phyloP scores from a whole-genome alignment of 257 asterid genomes.

The Jacaranda mimosifolia region DNA sequence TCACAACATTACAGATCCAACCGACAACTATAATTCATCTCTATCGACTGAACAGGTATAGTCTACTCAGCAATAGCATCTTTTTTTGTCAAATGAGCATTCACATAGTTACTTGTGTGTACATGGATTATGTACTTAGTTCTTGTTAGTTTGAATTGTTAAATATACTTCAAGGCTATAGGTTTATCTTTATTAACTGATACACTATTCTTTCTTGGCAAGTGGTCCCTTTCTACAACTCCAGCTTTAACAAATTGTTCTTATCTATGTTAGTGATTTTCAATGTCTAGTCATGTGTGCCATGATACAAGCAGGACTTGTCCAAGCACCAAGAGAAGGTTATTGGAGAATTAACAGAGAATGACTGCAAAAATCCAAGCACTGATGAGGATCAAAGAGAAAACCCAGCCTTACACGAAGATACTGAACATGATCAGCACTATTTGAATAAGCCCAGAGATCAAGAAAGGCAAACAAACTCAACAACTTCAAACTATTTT shows the following conservation, averaged over 20 bases:
- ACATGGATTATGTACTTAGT: neutral
- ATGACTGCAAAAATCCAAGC: constrained; percentile 10
- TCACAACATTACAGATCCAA: neutral
- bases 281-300: neutral
- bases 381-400: constrained; percentile 23
- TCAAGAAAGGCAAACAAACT: too few relatives aligned
- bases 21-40: constrained; percentile 5
- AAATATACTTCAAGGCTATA: neutral
- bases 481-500: too few relatives aligned
- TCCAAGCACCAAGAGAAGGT: constrained; percentile 27
- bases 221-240: neutral
- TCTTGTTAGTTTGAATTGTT: neutral
- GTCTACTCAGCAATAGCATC: neutral
- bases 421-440: constrained; percentile 8
- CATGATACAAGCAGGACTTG: constrained; percentile 25
- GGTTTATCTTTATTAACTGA: neutral
- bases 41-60: constrained; percentile 18
- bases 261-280: neutral
- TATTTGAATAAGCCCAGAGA: neutral
- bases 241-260: neutral
- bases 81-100: neutral
- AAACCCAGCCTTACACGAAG: constrained; percentile 14
- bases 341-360: constrained; percentile 18
- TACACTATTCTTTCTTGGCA: neutral
- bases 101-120: neutral